phyloP scores from a whole-genome alignment of 2,329 filamentous ascomycete genomes.

The Aspergillus costaricaensis region DNA sequence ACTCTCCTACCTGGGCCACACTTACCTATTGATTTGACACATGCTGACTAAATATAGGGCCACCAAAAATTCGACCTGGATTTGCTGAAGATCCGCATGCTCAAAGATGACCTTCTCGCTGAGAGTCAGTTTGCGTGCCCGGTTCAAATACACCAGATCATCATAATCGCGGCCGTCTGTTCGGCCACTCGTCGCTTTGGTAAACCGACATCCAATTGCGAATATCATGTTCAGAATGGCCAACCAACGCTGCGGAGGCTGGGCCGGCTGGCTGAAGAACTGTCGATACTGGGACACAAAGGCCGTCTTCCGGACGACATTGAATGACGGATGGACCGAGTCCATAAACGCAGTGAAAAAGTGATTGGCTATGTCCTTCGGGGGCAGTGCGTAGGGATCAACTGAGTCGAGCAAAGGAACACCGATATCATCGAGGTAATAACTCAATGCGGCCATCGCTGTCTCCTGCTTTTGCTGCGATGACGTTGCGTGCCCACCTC shows the following conservation, averaged over 20 bases:
- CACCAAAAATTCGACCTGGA: constrained; percentile 44
- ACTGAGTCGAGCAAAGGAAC: constrained; percentile 37
- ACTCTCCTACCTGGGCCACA: not conserved
- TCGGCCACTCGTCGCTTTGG: constrained; percentile 32
- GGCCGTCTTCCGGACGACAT: constrained; percentile 39
- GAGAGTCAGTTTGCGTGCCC: constrained; percentile 42
- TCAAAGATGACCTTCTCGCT: constrained; percentile 41
- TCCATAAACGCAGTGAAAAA: constrained; percentile 43
- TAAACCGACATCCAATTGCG: constrained; percentile 46
- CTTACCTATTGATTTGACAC: constrained; percentile 47
- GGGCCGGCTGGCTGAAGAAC: constrained; percentile 29
- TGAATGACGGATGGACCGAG: constrained; percentile 44
- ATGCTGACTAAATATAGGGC: constrained; percentile 43
- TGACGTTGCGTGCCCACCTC: not conserved
- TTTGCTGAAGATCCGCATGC: constrained; percentile 46
- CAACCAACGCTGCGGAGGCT: constrained; percentile 40
- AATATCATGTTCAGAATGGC: constrained; percentile 51
- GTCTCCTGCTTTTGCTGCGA: constrained; percentile 15
- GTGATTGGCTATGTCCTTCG: constrained; percentile 38
- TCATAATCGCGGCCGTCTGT: constrained; percentile 28
- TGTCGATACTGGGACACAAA: constrained; percentile 43
- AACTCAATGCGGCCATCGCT: constrained; percentile 35
- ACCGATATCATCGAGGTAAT: constrained; percentile 43
- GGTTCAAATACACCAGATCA: constrained; percentile 43
- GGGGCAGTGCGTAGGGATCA: constrained; percentile 41